These are phyloP conservation scores for Casuarina cunninghamiana DNA, from an alignment of 306 rosid genomes.

Conservation along the genomic window DNA sequence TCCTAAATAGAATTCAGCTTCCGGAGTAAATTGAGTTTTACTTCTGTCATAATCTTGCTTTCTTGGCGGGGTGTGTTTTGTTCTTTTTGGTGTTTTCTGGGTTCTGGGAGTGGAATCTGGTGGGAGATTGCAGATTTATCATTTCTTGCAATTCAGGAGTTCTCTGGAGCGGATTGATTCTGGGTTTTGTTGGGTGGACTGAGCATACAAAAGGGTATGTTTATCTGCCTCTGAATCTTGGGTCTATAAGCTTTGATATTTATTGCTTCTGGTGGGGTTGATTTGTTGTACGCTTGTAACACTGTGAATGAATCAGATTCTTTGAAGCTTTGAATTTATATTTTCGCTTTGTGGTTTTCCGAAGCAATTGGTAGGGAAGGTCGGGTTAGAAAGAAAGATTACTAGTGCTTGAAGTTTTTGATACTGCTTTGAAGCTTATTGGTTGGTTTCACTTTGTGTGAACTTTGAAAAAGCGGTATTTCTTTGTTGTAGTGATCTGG, in stretches of 20 bases:
- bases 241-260: conserved; percentile 39
- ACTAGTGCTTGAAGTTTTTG: conserved; percentile 23
- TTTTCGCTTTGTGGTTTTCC: conserved; percentile 26
- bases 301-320: conserved; percentile 12
- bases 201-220: conserved; percentile 42
- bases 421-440: conserved; percentile 31
- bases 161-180: conserved; percentile 12
- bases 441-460: conserved; percentile 41
- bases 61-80: background rate
- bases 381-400: conserved; percentile 14
- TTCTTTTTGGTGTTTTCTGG: background rate
- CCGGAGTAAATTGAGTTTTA: background rate
- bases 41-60: background rate
- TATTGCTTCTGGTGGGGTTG: conserved; percentile 31
- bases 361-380: conserved; percentile 9
- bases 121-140: conserved; percentile 19
- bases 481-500: conserved; percentile 24
- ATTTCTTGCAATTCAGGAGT: background rate
- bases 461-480: conserved; percentile 15
- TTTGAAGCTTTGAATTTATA: conserved; percentile 26
- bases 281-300: conserved; percentile 7
- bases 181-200: conserved; percentile 6
- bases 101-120: conserved; percentile 5
- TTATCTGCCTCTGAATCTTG: conserved; percentile 35
- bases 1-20: background rate